phyloP scores from a whole-genome alignment of 306 rosid genomes.

The Fragaria nilgerrensis region DNA sequence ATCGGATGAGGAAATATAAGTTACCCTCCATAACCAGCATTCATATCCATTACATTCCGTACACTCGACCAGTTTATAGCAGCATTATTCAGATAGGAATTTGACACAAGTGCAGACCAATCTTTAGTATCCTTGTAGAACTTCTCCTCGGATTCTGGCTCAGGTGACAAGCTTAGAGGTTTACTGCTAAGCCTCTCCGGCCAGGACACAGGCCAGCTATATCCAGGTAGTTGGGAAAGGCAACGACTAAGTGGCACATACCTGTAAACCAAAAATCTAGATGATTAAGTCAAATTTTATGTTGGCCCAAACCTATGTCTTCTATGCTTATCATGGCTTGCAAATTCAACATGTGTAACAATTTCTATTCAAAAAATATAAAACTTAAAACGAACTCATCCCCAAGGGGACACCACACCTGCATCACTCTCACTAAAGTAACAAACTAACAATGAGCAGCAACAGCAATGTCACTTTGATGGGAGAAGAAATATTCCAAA shows the following conservation, averaged over 20 bases:
- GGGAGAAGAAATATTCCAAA: background rate
- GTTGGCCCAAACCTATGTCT: background rate
- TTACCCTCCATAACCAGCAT: slow-evolving; percentile 98
- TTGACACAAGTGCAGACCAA: slow-evolving; percentile 69
- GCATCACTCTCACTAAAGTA: background rate
- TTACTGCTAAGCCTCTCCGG: slow-evolving; percentile 71
- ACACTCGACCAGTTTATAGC: slow-evolving; percentile 68
- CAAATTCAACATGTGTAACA: background rate
- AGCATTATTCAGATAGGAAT: slow-evolving; percentile 50
- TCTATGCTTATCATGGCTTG: background rate
- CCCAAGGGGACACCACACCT: background rate
- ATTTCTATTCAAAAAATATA: background rate
- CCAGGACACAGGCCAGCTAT: slow-evolving; percentile 85
- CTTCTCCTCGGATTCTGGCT: slow-evolving; percentile 37
- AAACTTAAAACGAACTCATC: background rate
- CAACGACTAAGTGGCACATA: slow-evolving; percentile 59
- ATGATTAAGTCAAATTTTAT: slow-evolving; percentile 28
- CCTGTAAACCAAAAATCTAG: slow-evolving; percentile 47
- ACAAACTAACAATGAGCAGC: slow-evolving; percentile 8
- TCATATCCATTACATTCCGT: slow-evolving; percentile 92
- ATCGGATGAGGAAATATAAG: background rate
- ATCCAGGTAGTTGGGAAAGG: slow-evolving; percentile 66
- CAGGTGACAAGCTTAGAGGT: slow-evolving; percentile 59
- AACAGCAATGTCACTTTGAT: background rate
- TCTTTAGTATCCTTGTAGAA: slow-evolving; percentile 58